Base-by-base conservation (phyloP, 176 grass and related monocot species). In the Carex pumila region DNA sequence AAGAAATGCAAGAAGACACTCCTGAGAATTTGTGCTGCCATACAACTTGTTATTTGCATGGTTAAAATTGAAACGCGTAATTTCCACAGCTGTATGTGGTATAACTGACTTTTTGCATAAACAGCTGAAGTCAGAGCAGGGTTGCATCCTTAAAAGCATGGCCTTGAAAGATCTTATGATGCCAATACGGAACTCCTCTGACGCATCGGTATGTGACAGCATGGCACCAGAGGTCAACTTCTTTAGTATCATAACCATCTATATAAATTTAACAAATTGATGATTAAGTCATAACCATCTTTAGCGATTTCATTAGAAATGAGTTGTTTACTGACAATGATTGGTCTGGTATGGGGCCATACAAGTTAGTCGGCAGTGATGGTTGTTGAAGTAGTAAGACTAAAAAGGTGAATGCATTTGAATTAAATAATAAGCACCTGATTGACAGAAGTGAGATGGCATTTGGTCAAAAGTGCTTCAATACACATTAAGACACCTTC, bases 1-100 rank as follows among this genome's bases (percentile, higher is more conserved):
- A 55, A 98, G 88, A 79, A 98, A 98, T 84, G 91, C 88, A 88
- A 95, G 82, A 85, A 93, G 86, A 81, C 96, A 98, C 85, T 90
- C 95, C 73, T 92, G 84, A 73, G 80, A 82, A 77, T 87, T 87
- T 49, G 15, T 81, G 55, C 62, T 47, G 9, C 17, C 65, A 14
- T 88, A 37, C 30, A 71, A 90, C 61, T 65, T 74, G 54, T 1
- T 49, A 85, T 72, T 84, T 30, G 59, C 82, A n/a, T 18, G 12
- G 10, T 34, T 15, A 85, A 71, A 36, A 75, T 80, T 75, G 6
- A 60, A 81, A 45, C 34, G 62, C 83, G 59, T 62, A 89, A 86
- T 54, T n/a, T 82, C 53, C 79, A 80, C 22, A 67, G 32, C 65
- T 39, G 84, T 91, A 30, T 88, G 80, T 19, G 91, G 87, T 45